Evolutionary conservation across 2,329 filamentous ascomycete genomes (phyloP).

Genomic region (Trichoderma harzianum): DNA sequence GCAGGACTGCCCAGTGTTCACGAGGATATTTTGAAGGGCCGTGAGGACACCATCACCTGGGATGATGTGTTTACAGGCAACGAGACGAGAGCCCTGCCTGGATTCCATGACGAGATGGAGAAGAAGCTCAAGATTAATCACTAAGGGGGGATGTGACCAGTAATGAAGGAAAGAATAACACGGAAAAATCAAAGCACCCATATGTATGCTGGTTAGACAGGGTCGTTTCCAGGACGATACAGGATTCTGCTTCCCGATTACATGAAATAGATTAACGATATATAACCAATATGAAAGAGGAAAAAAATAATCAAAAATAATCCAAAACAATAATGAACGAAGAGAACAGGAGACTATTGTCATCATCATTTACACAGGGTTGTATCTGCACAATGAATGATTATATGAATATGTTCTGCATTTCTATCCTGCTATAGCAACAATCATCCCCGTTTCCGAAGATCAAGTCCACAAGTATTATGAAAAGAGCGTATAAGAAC

Average conservation of each 20-base stretch:
- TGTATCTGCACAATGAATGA: background rate
- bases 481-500: constrained; percentile 6
- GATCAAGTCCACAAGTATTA: background rate
- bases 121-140: constrained; percentile 72
- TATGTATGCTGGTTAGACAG: background rate
- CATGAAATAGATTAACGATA: background rate
- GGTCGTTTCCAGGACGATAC: background rate
- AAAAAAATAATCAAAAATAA: background rate
- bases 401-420: background rate
- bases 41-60: constrained; percentile 78
- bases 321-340: background rate
- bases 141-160: background rate
- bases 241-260: background rate
- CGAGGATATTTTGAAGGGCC: constrained; percentile 81
- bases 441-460: constrained; percentile 20
- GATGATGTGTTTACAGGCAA: constrained; percentile 89
- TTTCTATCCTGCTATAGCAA: constrained; percentile 25
- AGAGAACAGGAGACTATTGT: background rate
- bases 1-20: constrained; percentile 64
- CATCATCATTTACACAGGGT: background rate
- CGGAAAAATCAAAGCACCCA: background rate
- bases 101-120: constrained; percentile 93
- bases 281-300: background rate
- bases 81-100: constrained; percentile 65
- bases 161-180: background rate